phyloP scores from a whole-genome alignment of 768 basidiomycete genomes.

The Dacryopinax primogenitus region DNA sequence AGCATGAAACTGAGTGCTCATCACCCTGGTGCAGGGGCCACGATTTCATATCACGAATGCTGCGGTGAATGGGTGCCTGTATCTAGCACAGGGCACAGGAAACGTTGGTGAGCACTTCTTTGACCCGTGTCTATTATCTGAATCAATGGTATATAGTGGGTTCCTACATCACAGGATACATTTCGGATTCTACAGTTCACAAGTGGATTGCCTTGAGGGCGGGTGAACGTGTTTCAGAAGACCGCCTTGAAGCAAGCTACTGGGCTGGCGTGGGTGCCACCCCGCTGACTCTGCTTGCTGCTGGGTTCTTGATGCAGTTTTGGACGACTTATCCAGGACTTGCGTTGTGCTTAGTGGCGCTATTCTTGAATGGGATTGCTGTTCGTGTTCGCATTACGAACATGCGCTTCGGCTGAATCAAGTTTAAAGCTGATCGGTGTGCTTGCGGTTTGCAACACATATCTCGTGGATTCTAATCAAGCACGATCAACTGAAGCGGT shows the following conservation, averaged over 20 bases:
- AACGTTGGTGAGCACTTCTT: not conserved
- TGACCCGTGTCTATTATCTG: not conserved
- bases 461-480: not conserved
- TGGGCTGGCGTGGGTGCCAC: not conserved
- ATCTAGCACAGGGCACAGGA: not conserved
- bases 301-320: not conserved
- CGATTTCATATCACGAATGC: not conserved
- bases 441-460: not conserved
- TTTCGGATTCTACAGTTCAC: not conserved
- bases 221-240: not conserved
- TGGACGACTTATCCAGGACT: not conserved
- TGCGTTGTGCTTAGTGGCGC: not conserved
- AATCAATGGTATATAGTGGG: not conserved
- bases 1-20: not conserved
- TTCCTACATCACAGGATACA: not conserved
- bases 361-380: not conserved
- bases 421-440: not conserved
- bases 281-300: not conserved
- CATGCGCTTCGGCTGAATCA: not conserved
- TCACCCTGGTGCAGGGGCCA: not conserved
- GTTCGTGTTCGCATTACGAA: not conserved
- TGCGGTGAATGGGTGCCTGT: not conserved
- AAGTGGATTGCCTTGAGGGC: not conserved
- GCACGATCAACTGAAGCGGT: not conserved
- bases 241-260: not conserved